These are phyloP conservation scores for Phytophthora hybrid DNA, from an alignment of 352 stramenopile species.

Conservation along the genomic window DNA sequence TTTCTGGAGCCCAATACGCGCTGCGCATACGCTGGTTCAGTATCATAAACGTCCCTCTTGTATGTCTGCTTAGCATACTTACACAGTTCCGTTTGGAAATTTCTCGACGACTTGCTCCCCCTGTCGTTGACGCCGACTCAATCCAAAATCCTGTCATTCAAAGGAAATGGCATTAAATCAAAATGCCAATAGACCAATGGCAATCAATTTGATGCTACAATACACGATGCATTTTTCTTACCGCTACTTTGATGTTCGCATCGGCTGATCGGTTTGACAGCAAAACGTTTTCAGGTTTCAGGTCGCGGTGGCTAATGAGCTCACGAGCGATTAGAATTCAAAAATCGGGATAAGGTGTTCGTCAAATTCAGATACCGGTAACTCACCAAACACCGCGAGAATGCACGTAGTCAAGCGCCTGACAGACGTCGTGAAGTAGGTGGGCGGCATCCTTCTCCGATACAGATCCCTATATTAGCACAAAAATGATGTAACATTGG, in stretches of 20 bases:
- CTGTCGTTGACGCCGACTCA: constrained; percentile 53
- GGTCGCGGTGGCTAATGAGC: constrained; percentile 63
- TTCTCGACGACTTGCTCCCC: constrained; percentile 63
- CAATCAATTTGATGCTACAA: background rate
- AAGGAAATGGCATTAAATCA: background rate
- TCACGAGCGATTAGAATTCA: background rate
- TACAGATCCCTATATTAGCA: constrained; percentile 58
- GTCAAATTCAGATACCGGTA: background rate
- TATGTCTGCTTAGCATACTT: constrained; percentile 19
- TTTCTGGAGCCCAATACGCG: constrained; percentile 84
- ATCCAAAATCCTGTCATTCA: constrained; percentile 67
- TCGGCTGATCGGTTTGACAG: constrained; percentile 60
- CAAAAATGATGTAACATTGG: background rate
- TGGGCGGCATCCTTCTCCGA: constrained; percentile 78
- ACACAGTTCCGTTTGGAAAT: constrained; percentile 76
- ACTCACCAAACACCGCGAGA: constrained; percentile 69
- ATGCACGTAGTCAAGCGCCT: constrained; percentile 74
- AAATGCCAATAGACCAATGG: background rate
- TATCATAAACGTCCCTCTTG: background rate
- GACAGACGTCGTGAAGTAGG: constrained; percentile 69
- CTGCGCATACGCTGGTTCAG: constrained; percentile 30
- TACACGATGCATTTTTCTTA: constrained; percentile 24
- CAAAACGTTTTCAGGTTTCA: constrained; percentile 84
- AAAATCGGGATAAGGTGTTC: background rate
- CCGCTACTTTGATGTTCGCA: constrained; percentile 78